Evolutionary conservation across 1,284 basidiomycete genomes (phyloP).

Genomic region (Hypsizygus ulmarius): DNA sequence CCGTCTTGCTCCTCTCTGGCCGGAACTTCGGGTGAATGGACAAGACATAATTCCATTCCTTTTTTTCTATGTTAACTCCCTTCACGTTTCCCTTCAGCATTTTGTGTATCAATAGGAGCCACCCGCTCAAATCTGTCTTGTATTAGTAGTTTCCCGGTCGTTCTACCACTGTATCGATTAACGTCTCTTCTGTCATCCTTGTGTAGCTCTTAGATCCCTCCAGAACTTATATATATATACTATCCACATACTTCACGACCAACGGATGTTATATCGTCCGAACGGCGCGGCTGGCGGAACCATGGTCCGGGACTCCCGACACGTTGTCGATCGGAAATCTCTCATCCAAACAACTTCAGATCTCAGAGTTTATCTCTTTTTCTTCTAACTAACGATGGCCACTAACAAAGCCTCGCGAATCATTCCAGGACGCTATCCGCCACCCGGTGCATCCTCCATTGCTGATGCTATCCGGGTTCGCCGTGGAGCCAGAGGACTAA

Average conservation of each 20-base stretch:
- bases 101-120: too few species aligned
- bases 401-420: slow-evolving; percentile 30
- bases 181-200: neutral
- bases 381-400: slow-evolving; percentile 2
- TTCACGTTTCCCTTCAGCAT: too few species aligned
- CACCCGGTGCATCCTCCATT: slow-evolving; percentile 36
- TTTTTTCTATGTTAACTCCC: too few species aligned
- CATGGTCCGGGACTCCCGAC: slow-evolving; percentile 1
- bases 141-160: too few species aligned
- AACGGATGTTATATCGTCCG: neutral
- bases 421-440: slow-evolving; percentile 42
- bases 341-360: neutral
- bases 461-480: slow-evolving; percentile 46
- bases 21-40: slow-evolving; percentile 4
- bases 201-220: neutral
- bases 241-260: neutral
- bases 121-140: too few species aligned
- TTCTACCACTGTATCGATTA: neutral
- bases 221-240: too few species aligned
- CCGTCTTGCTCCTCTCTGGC: slow-evolving; percentile 6
- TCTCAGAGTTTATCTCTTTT: neutral
- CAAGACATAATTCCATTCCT: too few species aligned
- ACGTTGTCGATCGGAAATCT: too few species aligned
- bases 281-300: neutral
- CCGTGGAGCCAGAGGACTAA: slow-evolving; percentile 43